Evolutionary conservation across 2,329 filamentous ascomycete genomes (phyloP).

Genomic region (Pestalotiopsis sp.): DNA sequence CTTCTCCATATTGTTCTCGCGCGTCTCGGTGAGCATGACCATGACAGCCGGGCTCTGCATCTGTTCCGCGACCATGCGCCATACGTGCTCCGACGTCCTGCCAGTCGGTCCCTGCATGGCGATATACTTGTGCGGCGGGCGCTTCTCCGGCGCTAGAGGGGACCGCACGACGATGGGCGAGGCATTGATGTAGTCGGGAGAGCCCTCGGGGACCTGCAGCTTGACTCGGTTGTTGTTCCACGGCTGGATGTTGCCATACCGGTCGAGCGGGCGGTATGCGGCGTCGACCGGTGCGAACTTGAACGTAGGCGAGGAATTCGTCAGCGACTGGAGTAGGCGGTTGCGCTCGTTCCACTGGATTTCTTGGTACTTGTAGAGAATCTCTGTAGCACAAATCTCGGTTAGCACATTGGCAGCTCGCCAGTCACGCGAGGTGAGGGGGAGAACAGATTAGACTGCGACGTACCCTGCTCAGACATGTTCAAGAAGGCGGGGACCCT

Average conservation of each 20-base stretch:
- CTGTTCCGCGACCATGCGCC: conserved; percentile 94
- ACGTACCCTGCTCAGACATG: conserved; percentile 36
- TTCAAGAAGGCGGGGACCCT: conserved; percentile 55
- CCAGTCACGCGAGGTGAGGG: background rate
- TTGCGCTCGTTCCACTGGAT: conserved; percentile 55
- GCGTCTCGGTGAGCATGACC: conserved; percentile 90
- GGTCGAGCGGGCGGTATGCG: conserved; percentile 65
- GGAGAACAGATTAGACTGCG: background rate
- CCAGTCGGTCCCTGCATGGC: conserved; percentile 90
- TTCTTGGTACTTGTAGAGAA: conserved; percentile 53
- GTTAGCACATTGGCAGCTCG: conserved; percentile 9
- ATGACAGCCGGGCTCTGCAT: conserved; percentile 73
- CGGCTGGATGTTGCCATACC: conserved; percentile 87
- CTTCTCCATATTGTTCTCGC: conserved; percentile 77
- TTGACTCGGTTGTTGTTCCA: conserved; percentile 86
- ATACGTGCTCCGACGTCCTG: conserved; percentile 78
- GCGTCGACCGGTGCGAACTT: conserved; percentile 55
- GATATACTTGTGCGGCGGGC: conserved; percentile 67
- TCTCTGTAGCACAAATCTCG: conserved; percentile 31
- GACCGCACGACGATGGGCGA: conserved; percentile 66
- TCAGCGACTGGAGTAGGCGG: conserved; percentile 42
- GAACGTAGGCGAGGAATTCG: conserved; percentile 38
- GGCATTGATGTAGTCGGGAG: conserved; percentile 81
- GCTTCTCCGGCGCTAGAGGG: conserved; percentile 33
- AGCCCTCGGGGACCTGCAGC: conserved; percentile 73